A percentile compares a stretch with the other conserved stretches of the same genome.
These are phyloP conservation scores for Chytridiales sp. DNA, from an alignment of 371 early-diverging fungal species.

Conservation along the genomic window DNA sequence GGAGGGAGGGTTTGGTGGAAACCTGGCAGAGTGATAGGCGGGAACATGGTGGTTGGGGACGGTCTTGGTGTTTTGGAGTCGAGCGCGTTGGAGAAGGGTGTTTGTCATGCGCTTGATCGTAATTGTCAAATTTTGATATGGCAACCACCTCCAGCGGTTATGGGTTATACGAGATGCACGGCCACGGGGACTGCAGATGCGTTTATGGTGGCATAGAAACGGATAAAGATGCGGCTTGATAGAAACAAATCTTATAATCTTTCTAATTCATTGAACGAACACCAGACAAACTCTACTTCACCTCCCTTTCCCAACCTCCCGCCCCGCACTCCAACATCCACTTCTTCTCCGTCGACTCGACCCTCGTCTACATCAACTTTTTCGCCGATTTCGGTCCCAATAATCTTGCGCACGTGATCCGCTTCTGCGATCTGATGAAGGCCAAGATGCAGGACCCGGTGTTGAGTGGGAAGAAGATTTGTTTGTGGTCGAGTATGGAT, in stretches of 20 bases:
- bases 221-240: not conserved
- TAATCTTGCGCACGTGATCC: conserved; percentile 56
- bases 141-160: too few species aligned
- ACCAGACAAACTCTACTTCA: conserved; percentile 48
- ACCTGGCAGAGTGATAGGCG: too few species aligned
- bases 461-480: conserved; percentile 47
- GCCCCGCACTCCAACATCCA: conserved; percentile 34
- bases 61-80: too few species aligned
- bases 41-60: too few species aligned
- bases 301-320: conserved; percentile 34
- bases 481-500: conserved; percentile 50
- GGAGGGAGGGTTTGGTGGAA: too few species aligned
- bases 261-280: not conserved
- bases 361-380: conserved; percentile 47
- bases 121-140: too few species aligned
- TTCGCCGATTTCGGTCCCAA: conserved; percentile 63
- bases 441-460: conserved; percentile 51
- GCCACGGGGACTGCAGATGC: too few species aligned
- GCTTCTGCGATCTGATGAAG: conserved; percentile 55
- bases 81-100: too few species aligned
- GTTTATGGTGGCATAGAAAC: too few species aligned
- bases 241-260: not conserved
- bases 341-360: conserved; percentile 46
- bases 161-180: too few species aligned
- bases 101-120: too few species aligned